Evolutionary conservation across 768 basidiomycete species (phyloP).

Genomic region (Mycena kentingensis): DNA sequence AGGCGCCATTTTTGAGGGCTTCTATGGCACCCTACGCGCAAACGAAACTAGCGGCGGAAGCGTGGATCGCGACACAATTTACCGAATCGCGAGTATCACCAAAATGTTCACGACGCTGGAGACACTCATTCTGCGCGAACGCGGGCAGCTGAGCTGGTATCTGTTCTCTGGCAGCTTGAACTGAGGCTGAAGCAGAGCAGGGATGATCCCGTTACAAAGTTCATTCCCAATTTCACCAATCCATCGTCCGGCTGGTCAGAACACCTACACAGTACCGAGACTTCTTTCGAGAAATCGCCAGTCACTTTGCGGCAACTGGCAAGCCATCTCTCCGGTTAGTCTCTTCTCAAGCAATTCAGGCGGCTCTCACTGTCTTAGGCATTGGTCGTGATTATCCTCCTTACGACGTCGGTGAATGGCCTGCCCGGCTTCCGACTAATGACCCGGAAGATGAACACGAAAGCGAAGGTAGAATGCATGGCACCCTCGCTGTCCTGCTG

Average conservation of each 20-base stretch:
- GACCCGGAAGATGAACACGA: conserved; percentile 33
- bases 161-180: conserved; percentile 2
- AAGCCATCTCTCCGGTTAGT: conserved; percentile 37
- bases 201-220: conserved; percentile 53
- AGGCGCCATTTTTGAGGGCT: conserved; percentile 47
- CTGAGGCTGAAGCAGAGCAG: conserved; percentile 27
- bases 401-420: conserved; percentile 42
- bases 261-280: conserved; percentile 24
- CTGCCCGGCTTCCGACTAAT: conserved; percentile 30
- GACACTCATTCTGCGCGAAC: conserved; percentile 49
- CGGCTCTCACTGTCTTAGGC: conserved; percentile 22
- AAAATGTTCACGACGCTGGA: conserved; percentile 55
- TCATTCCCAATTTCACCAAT: conserved; percentile 41
- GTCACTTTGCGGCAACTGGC: conserved; percentile 45
- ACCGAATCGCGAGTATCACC: conserved; percentile 53
- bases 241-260: conserved; percentile 38
- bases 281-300: conserved; percentile 22
- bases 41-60: conserved; percentile 41
- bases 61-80: conserved; percentile 47
- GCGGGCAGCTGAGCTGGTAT: conserved; percentile 42
- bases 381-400: conserved; percentile 41
- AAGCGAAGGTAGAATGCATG: conserved; percentile 31
- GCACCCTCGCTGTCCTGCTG: conserved; percentile 32
- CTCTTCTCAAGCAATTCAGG: neutral
- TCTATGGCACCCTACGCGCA: conserved; percentile 45